Percentiles rank a stretch among this genome's conserved stretches.
These are phyloP conservation scores for Paxillus involutus DNA, from an alignment of 768 basidiomycete species.

Conservation along the genomic window DNA sequence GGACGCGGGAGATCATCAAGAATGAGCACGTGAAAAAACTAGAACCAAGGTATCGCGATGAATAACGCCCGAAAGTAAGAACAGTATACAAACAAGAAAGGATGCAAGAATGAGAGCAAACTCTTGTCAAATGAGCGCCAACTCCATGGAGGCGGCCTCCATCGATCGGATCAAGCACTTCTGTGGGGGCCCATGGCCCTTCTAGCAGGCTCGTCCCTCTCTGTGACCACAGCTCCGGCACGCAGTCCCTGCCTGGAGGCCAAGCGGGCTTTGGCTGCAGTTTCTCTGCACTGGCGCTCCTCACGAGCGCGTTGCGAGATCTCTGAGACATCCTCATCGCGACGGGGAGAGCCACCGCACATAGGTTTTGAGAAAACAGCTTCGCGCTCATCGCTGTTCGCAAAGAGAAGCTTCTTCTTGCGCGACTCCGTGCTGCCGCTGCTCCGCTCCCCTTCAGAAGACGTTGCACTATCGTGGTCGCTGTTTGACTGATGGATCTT, in stretches of 20 bases:
- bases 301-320: conserved; percentile 16
- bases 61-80: conserved; percentile 3
- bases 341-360: neutral
- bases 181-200: conserved; percentile 31
- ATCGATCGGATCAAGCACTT: conserved; percentile 9
- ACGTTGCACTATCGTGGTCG: conserved; percentile 3
- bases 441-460: conserved; percentile 18
- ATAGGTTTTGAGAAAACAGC: conserved; percentile 5
- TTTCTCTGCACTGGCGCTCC: conserved; percentile 27
- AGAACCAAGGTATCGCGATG: conserved; percentile 11
- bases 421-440: neutral
- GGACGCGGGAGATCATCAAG: conserved; percentile 7
- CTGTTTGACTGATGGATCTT: conserved; percentile 7
- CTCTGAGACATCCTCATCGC: neutral
- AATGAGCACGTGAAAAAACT: neutral
- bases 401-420: neutral
- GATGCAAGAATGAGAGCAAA: neutral
- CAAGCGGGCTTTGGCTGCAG: conserved; percentile 18
- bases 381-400: conserved; percentile 4
- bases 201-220: conserved; percentile 30
- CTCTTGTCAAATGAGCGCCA: neutral
- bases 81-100: conserved; percentile 6
- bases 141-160: neutral
- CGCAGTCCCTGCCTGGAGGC: conserved; percentile 28
- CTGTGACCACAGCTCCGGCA: conserved; percentile 26